phyloP scores from a whole-genome alignment of 257 asterid species.

The Petrea volubilis region DNA sequence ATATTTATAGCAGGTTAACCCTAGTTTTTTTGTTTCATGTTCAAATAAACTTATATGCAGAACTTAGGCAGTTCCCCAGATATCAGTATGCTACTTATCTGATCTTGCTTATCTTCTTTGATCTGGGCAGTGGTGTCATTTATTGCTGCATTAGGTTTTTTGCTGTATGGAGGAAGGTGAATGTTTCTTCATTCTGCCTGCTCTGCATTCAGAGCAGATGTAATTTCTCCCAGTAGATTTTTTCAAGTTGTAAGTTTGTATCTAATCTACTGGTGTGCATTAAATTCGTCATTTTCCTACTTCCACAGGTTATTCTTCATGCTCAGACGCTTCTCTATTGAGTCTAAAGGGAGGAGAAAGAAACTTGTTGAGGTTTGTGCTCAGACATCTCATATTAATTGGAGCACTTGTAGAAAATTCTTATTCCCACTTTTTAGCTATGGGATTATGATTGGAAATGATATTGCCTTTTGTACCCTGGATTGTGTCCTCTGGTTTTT shows the following conservation, averaged over 20 bases:
- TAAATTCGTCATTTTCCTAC: slow-evolving; percentile 1
- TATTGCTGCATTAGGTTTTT: slow-evolving; percentile 87
- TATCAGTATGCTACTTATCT: slow-evolving; percentile 17
- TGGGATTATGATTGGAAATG: slow-evolving; percentile 4
- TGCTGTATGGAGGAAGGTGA: slow-evolving; percentile 96
- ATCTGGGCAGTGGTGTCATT: slow-evolving; percentile 77
- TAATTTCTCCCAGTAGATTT: slow-evolving; percentile 1
- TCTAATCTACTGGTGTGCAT: background rate
- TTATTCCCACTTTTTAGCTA: slow-evolving; percentile 1
- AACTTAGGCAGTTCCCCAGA: slow-evolving; percentile 16
- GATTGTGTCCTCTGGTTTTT: background rate
- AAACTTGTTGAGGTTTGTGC: slow-evolving; percentile 83
- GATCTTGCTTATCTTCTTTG: slow-evolving; percentile 31
- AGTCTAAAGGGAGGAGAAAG: slow-evolving; percentile 96
- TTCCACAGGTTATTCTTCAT: slow-evolving; percentile 81
- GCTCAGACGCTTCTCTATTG: slow-evolving; percentile 92
- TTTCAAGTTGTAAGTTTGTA: background rate
- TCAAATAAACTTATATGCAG: slow-evolving; percentile 1
- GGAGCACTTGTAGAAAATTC: background rate
- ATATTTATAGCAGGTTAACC: slow-evolving; percentile 81
- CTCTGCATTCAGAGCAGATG: slow-evolving; percentile 10
- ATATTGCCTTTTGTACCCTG: background rate
- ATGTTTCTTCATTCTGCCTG: slow-evolving; percentile 13
- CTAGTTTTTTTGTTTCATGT: slow-evolving; percentile 18
- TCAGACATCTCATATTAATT: slow-evolving; percentile 15